Conservation (phyloP, 2,329 filamentous ascomycete species). For the Trichoderma hamatum region DNA sequence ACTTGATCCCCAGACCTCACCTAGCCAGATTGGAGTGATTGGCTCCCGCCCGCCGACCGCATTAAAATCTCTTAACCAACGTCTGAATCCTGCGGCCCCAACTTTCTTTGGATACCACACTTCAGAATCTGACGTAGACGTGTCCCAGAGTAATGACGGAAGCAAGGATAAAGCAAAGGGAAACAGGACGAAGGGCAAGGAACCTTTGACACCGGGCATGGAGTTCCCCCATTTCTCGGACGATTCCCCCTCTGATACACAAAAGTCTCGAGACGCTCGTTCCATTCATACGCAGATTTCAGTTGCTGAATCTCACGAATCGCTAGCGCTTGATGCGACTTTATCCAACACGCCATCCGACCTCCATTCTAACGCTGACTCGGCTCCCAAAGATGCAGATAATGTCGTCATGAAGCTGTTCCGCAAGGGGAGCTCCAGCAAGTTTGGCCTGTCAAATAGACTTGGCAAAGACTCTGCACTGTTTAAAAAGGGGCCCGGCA, state of each 20-base stretch:
- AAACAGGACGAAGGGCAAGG: constrained; percentile 44
- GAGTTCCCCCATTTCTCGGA: constrained; percentile 45
- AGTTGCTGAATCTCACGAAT: constrained; percentile 63
- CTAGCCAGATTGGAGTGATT: constrained; percentile 69
- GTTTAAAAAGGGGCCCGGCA: constrained; percentile 63
- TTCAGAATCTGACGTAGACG: constrained; percentile 48
- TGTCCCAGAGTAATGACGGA: constrained; percentile 39
- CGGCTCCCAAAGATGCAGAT: constrained; percentile 54
- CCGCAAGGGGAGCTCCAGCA: constrained; percentile 66
- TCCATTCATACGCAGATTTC: constrained; percentile 63
- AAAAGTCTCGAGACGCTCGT: constrained; percentile 58
- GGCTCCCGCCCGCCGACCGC: constrained; percentile 69
- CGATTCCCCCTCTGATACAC: constrained; percentile 56
- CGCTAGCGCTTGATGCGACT: constrained; percentile 57
- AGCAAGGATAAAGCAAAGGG: constrained; percentile 39
- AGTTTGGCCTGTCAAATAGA: constrained; percentile 64
- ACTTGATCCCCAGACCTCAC: constrained; percentile 54
- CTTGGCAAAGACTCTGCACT: constrained; percentile 57
- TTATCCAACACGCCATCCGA: constrained; percentile 63
- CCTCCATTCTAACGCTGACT: constrained; percentile 45
- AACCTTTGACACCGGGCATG: constrained; percentile 42
- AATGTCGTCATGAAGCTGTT: constrained; percentile 64
- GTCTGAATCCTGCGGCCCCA: constrained; percentile 84
- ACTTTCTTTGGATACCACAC: constrained; percentile 77
- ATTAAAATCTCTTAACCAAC: constrained; percentile 55